phyloP scores from a whole-genome alignment of 805 yeast species.

The Yamadazyma insecticola region DNA sequence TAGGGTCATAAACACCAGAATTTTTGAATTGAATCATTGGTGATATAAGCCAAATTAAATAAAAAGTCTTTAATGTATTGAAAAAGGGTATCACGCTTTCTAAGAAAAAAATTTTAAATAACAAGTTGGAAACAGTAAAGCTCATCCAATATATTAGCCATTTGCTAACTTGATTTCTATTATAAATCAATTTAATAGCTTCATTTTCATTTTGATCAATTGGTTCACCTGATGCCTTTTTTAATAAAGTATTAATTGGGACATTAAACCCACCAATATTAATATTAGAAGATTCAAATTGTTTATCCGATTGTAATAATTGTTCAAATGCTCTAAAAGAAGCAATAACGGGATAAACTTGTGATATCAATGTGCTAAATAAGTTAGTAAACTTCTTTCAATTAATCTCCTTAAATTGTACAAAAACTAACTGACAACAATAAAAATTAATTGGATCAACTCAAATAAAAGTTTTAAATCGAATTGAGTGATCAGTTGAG shows the following conservation, averaged over 20 bases:
- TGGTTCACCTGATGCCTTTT: conserved; percentile 20
- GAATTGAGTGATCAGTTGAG: no score
- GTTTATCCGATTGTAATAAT: conserved; percentile 26
- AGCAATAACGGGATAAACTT: conserved; percentile 56
- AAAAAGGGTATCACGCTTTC: conserved; percentile 51
- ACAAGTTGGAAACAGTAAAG: conserved; percentile 37
- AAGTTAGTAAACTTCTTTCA: conserved; percentile 1
- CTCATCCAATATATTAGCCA: conserved; percentile 63
- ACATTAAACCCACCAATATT: conserved; percentile 35
- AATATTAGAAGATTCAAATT: conserved; percentile 25
- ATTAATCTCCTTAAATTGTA: no score
- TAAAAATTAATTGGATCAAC: no score
- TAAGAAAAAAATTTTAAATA: conserved; percentile 42
- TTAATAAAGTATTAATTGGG: conserved; percentile 33
- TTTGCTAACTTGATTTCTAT: conserved; percentile 25
- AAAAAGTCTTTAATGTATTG: no score
- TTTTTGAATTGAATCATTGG: conserved; percentile 25
- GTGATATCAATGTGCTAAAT: conserved; percentile 42
- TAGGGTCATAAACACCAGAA: conserved; percentile 3
- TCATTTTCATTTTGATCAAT: conserved; percentile 6
- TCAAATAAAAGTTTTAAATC: no score
- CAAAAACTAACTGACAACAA: no score
- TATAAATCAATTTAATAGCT: conserved; percentile 7
- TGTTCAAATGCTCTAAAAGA: conserved; percentile 53
- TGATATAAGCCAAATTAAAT: conserved; percentile 54